phyloP scores from a whole-genome alignment of 257 asterid genomes.

The Cordia subcordata region DNA sequence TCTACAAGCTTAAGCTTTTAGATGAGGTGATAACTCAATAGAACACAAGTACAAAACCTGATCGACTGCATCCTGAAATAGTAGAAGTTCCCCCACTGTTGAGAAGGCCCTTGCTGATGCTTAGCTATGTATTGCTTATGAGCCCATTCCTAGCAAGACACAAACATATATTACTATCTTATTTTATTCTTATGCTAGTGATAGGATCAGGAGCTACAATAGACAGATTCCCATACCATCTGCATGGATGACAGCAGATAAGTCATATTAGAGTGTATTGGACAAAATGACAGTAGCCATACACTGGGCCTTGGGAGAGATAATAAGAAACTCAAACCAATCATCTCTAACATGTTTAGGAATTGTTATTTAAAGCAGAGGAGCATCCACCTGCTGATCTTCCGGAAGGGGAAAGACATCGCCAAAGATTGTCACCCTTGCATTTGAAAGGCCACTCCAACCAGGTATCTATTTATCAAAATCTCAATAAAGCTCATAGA shows the following conservation, averaged over 20 bases:
- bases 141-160: slow-evolving; percentile 52
- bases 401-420: slow-evolving; percentile 88
- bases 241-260: too few relatives aligned
- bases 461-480: slow-evolving; percentile 70
- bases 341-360: not conserved
- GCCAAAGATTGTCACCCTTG: slow-evolving; percentile 93
- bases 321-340: not conserved
- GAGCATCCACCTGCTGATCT: slow-evolving; percentile 72
- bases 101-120: slow-evolving; percentile 78
- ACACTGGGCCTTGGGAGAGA: not conserved
- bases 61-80: slow-evolving; percentile 70
- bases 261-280: too few relatives aligned
- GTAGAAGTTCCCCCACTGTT: slow-evolving; percentile 76
- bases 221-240: too few relatives aligned
- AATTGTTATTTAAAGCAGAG: slow-evolving; percentile 3
- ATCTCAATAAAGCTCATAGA: slow-evolving; percentile 16
- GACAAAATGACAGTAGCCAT: too few relatives aligned
- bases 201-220: not conserved
- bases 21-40: too few relatives aligned
- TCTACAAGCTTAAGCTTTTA: too few relatives aligned
- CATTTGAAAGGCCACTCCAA: slow-evolving; percentile 98
- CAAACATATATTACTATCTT: too few relatives aligned
- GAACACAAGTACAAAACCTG: slow-evolving; percentile 36
- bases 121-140: slow-evolving; percentile 61
- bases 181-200: too few relatives aligned